Evolutionary conservation across 2,329 filamentous ascomycete genomes (phyloP).

Genomic region (Talaromyces albobiverticillius): DNA sequence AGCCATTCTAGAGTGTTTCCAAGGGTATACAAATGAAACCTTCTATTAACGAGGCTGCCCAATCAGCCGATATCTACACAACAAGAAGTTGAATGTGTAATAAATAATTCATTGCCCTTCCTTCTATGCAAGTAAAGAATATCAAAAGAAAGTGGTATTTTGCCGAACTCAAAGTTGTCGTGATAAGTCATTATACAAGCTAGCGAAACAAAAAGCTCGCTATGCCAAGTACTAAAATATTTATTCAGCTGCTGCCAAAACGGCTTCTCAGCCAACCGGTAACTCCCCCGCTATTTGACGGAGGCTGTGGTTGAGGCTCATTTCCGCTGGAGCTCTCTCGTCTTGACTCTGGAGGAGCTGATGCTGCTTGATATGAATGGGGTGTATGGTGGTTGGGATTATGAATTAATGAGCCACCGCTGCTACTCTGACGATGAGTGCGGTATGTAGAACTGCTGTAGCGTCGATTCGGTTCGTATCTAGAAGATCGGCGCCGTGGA

Average conservation of each 20-base stretch:
- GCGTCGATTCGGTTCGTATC: constrained; percentile 1
- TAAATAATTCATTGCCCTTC: too few relatives aligned
- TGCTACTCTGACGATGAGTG: constrained; percentile 1
- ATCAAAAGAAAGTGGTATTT: too few relatives aligned
- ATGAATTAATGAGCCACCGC: constrained; percentile 1
- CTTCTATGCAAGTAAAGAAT: constrained; percentile 2
- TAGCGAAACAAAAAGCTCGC: not conserved
- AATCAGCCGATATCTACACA: too few relatives aligned
- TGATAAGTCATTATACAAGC: constrained; percentile 7
- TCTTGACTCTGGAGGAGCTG: constrained; percentile 2
- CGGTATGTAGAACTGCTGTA: not conserved
- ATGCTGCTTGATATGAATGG: not conserved
- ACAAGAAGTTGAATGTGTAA: not conserved
- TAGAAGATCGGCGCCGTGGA: constrained; percentile 2
- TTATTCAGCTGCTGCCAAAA: constrained; percentile 22
- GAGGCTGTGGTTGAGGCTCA: not conserved
- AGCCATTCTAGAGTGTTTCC: too few relatives aligned
- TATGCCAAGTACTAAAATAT: not conserved
- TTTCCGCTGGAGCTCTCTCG: not conserved
- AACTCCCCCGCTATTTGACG: constrained; percentile 9
- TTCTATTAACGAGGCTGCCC: too few relatives aligned
- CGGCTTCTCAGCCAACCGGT: constrained; percentile 25
- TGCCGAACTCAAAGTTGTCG: too few relatives aligned
- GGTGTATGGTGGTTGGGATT: not conserved
- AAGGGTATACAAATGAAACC: too few relatives aligned